Conservation (phyloP, 768 basidiomycete species). For the Trichaptum fuscoviolaceum region DNA sequence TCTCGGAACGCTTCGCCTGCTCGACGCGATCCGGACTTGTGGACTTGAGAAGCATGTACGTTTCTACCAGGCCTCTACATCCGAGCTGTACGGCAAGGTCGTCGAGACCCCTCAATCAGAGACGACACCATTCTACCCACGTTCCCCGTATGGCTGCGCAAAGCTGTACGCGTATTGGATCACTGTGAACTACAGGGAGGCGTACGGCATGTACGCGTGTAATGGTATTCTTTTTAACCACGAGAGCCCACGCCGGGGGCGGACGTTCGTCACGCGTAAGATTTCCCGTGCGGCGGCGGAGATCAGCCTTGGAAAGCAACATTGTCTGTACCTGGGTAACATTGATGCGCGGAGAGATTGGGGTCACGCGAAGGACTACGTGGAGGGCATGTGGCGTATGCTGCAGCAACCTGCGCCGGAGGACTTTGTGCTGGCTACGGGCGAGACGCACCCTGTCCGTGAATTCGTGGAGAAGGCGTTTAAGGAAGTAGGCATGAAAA, state of each 20-base stretch:
- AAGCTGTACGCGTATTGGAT: constrained; percentile 94
- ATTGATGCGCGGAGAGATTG: constrained; percentile 94
- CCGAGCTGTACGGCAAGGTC: constrained; percentile 96
- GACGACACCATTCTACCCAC: constrained; percentile 97
- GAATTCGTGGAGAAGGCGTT: constrained; percentile 93
- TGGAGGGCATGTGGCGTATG: constrained; percentile 98
- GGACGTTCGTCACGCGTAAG: constrained; percentile 96
- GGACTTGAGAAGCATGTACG: constrained; percentile 89
- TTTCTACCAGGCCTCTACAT: constrained; percentile 98
- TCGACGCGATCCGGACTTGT: constrained; percentile 94
- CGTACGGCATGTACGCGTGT: constrained; percentile 94
- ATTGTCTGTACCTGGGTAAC: constrained; percentile 91
- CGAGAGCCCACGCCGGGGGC: constrained; percentile 89
- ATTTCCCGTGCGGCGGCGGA: constrained; percentile 91
- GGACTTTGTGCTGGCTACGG: constrained; percentile 93
- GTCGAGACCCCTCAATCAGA: constrained; percentile 94
- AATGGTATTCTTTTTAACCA: constrained; percentile 99
- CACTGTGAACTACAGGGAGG: constrained; percentile 88
- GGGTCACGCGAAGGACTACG: constrained; percentile 92
- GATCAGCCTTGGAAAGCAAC: constrained; percentile 83
- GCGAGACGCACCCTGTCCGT: constrained; percentile 91
- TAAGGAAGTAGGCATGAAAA: constrained; percentile 53
- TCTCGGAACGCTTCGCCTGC: constrained; percentile 88
- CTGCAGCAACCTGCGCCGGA: constrained; percentile 79
- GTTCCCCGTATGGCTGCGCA: constrained; percentile 92